Base-by-base conservation (phyloP, 768 basidiomycete genomes). In the Lactarius trivialis region DNA sequence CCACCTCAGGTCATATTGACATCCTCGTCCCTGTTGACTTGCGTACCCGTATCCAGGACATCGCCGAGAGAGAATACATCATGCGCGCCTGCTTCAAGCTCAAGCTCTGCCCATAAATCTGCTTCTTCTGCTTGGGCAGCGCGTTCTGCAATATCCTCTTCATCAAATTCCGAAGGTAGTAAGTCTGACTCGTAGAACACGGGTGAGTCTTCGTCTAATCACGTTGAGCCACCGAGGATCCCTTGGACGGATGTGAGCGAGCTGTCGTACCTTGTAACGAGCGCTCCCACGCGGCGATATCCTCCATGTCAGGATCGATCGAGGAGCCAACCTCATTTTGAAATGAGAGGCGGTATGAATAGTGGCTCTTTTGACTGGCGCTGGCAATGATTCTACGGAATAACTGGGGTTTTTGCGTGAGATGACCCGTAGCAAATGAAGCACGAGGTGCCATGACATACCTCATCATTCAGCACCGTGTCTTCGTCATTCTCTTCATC, bases 271-370 rank as follows among this genome's bases (percentile, higher is more conserved):
- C 78, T 66, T 68, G 69, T 4, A 88, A 68, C 50, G 82, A 82
- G 32, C 72, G 67, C 70, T 88, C 87, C 87, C 86, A 89, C n/a
- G 71, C 68, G 24, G 67, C 73, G 4, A 81, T 71, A 60, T 89
- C 86, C 36, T 90, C 86, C 68, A 88, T 73, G 70, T 83, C 82
- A 5, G 88, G 88, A 69, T 90, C 88, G 61, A 88, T 82, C 1
- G 88, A 89, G 17, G 86, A 88, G 6, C 88, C 88, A 3, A 90
- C 87, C 60, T 89, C 86, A 19, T 75, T 70, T 30, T 81, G 78
- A 63, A 86, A 90, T 1, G 86, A 89, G 3, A 87, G 70, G 9
- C 81, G 79, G 66, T 85, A 88, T 2, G 77, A 71, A 68, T 88
- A 81, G 2, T 70, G 74, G 19, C 74, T 70, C 67, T 79, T 84